Percentiles rank a stretch among this genome's conserved stretches.
Conservation (phyloP, 768 basidiomycete species). For the Lactarius psammicola region DNA sequence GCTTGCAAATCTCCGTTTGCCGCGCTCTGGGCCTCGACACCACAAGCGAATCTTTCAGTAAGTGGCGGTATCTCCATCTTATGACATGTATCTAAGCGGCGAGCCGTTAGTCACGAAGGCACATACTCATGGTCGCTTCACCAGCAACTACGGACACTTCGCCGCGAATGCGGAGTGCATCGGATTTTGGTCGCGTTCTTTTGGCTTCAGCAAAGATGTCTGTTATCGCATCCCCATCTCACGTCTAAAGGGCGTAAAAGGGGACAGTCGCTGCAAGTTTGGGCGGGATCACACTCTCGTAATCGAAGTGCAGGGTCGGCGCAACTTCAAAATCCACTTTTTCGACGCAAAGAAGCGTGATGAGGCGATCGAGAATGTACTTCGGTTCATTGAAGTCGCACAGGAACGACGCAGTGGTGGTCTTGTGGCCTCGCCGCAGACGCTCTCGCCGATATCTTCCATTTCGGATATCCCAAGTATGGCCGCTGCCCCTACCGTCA, state of each 20-base stretch:
- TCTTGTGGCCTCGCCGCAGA: constrained; percentile 3
- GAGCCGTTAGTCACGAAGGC: constrained; percentile 18
- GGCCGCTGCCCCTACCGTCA: background rate
- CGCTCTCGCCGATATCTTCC: constrained; percentile 3
- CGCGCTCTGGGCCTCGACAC: constrained; percentile 24
- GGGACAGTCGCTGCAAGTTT: constrained; percentile 4
- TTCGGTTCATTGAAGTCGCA: constrained; percentile 11
- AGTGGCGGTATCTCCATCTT: constrained; percentile 2
- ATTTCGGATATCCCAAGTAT: background rate
- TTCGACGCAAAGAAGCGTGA: constrained; percentile 6
- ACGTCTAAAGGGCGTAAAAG: constrained; percentile 18
- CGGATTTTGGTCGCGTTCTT: constrained; percentile 29
- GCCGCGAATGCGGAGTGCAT: constrained; percentile 23
- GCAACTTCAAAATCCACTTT: constrained; percentile 21
- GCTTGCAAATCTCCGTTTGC: constrained; percentile 12
- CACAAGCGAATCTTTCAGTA: constrained; percentile 20
- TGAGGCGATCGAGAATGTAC: constrained; percentile 12
- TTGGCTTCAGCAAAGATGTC: constrained; percentile 18
- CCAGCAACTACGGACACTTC: constrained; percentile 15
- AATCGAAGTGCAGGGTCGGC: constrained; percentile 22
- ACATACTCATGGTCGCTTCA: constrained; percentile 21
- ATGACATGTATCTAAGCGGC: background rate
- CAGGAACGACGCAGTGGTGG: constrained; percentile 7
- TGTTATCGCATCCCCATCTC: constrained; percentile 26
- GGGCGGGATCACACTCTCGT: constrained; percentile 13